Evolutionary conservation across 257 asterid species (phyloP), one percentile per base, ranked within the genome.

Genomic region (Buddleja alternifolia): DNA sequence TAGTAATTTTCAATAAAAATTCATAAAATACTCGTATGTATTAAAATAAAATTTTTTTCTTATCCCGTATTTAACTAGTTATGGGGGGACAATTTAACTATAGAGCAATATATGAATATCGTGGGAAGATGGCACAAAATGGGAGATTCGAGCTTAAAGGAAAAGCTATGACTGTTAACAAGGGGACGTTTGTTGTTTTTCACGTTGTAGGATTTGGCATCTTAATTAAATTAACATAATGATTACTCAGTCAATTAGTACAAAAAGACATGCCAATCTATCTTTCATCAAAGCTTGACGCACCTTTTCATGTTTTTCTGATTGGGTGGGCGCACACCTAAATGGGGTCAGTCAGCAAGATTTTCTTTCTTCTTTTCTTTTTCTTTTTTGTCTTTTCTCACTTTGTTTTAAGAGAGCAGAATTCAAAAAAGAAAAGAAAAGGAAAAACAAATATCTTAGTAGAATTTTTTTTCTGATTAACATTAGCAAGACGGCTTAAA

Each of bases 261-360:
- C 78, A 50, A 72, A 72, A 72, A 16, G 46, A 63, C 64, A 58
- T 76, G 73, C 45, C 14, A 59, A 65, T 58, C 67, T 45, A 60
- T 42, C 44, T 61, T 58, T 60, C 57, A 54, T 68, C 74, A 67
- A 20, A 60, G 20, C 61, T 15, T 55, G 60, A 56, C 46, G 48
- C 60, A 15, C 0, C 60, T 16, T 63, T 54, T 10, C 55, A 9
- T 46, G 34, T 17, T 24, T 48, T 66, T 16, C 9, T 15, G 25
- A 29, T 11, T 41, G 11, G 12, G 24, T 32, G 24, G 70, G 20
- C 60, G 60, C 44, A 21, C 70, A 10, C 36, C 61, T 14, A 8
- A 46, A 21, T 36, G 34, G 20, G 34, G 24, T n/a, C n/a, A 20
- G 20, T 12, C 7, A 57, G 48, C n/a, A 47, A 47, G 52, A 6